Conservation (phyloP, 1,139 yeast species). For the Kurtzmaniella quercitrusa region DNA sequence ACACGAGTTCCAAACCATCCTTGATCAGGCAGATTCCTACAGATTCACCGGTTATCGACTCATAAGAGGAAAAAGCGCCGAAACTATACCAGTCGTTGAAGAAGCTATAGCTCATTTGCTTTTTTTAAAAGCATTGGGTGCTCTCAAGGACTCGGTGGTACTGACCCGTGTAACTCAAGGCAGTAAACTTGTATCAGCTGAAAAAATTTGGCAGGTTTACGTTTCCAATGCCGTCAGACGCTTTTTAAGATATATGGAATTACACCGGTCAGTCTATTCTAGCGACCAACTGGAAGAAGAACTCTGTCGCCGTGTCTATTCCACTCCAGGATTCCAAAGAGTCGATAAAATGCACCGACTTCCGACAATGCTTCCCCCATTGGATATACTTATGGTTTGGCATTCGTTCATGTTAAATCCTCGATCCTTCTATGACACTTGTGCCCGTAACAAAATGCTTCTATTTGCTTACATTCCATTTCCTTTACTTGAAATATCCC, state of each 20-base stretch:
- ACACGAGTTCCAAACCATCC: neutral
- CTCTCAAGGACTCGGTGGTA: constrained; percentile 16
- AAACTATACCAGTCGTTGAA: constrained; percentile 12
- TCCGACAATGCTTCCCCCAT: constrained; percentile 22
- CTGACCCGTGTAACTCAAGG: constrained; percentile 3
- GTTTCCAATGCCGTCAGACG: constrained; percentile 27
- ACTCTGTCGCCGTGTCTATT: neutral
- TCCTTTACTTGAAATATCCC: constrained; percentile 17
- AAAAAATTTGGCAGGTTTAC: constrained; percentile 28
- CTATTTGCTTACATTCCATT: constrained; percentile 17
- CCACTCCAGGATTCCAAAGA: constrained; percentile 1
- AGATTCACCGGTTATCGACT: neutral
- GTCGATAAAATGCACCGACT: constrained; percentile 3
- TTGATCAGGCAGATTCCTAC: neutral
- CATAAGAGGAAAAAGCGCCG: neutral
- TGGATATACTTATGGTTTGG: constrained; percentile 41
- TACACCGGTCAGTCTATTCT: neutral
- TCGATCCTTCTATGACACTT: constrained; percentile 20
- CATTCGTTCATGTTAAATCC: constrained; percentile 31
- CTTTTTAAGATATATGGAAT: constrained; percentile 19
- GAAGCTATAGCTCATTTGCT: constrained; percentile 28
- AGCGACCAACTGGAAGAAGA: neutral
- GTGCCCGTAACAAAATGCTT: constrained; percentile 15
- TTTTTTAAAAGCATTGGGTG: constrained; percentile 25
- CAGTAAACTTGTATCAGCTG: constrained; percentile 9